phyloP scores from a whole-genome alignment of 2,329 filamentous ascomycete species.

The Arthrobotrys iridis region DNA sequence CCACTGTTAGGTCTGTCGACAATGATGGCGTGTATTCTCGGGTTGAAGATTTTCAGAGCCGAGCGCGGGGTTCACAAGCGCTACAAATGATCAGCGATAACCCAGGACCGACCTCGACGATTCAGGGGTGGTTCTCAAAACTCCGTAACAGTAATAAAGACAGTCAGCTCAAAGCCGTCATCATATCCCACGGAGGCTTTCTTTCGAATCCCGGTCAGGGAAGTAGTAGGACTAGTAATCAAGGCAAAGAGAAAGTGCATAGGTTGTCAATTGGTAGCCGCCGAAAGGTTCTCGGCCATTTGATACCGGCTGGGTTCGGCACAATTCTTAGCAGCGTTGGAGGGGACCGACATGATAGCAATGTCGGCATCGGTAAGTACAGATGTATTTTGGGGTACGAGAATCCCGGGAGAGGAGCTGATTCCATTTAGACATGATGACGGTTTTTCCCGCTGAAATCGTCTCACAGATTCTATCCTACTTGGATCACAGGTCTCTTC shows the following conservation, averaged over 20 bases:
- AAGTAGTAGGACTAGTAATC: background rate
- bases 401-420: background rate
- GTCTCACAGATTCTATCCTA: constrained; percentile 69
- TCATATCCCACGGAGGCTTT: background rate
- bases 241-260: constrained; percentile 12
- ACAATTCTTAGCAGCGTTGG: constrained; percentile 23
- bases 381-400: no score
- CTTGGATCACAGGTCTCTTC: constrained; percentile 69
- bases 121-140: constrained; percentile 23
- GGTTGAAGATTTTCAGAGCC: background rate
- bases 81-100: background rate
- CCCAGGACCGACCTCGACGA: background rate
- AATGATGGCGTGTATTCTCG: background rate
- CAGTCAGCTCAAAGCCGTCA: constrained; percentile 18
- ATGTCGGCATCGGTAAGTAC: constrained; percentile 31
- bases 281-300: constrained; percentile 15
- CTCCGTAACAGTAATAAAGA: constrained; percentile 19
- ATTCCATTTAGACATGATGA: constrained; percentile 65
- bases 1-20: background rate
- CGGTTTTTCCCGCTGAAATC: constrained; percentile 69
- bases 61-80: background rate
- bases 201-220: background rate
- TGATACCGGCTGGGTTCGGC: constrained; percentile 34
- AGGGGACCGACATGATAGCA: background rate
- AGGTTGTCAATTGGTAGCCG: background rate